phyloP scores from a whole-genome alignment of 768 basidiomycete genomes.

The Tricholoma saponaceum region DNA sequence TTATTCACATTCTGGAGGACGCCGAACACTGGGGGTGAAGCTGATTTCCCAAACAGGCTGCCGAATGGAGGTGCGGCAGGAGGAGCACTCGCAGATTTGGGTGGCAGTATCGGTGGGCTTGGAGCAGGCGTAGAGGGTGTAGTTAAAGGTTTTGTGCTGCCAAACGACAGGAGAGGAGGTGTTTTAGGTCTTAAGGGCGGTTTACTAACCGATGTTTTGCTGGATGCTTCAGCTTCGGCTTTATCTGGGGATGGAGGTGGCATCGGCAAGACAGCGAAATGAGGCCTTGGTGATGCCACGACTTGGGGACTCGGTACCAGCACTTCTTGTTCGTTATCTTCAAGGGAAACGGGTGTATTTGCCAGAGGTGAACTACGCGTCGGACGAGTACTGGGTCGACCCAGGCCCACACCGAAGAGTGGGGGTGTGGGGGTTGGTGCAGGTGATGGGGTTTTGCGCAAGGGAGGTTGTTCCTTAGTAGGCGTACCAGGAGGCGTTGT shows the following conservation, averaged over 20 bases:
- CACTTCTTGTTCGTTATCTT: constrained; percentile 39
- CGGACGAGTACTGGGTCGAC: constrained; percentile 62
- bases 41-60: neutral
- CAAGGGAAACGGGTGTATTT: constrained; percentile 41
- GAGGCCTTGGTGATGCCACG: constrained; percentile 36
- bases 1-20: neutral
- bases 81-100: constrained; percentile 6
- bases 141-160: constrained; percentile 8
- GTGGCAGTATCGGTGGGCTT: neutral
- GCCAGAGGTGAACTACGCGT: constrained; percentile 77
- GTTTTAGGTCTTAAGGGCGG: constrained; percentile 40
- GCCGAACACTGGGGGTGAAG: neutral
- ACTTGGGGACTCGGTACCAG: constrained; percentile 21
- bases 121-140: neutral
- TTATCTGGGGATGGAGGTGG: constrained; percentile 17
- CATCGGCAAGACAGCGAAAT: constrained; percentile 28
- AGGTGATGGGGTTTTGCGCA: neutral
- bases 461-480: constrained; percentile 25
- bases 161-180: constrained; percentile 39
- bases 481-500: constrained; percentile 71
- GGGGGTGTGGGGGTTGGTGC: constrained; percentile 32
- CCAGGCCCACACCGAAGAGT: constrained; percentile 40
- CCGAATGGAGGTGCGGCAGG: neutral
- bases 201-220: constrained; percentile 8
- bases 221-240: constrained; percentile 21